Percentiles rank a stretch among this genome's conserved stretches.
Evolutionary conservation across 2,329 filamentous ascomycete species (phyloP).

Genomic region (Beauveria varroae): DNA sequence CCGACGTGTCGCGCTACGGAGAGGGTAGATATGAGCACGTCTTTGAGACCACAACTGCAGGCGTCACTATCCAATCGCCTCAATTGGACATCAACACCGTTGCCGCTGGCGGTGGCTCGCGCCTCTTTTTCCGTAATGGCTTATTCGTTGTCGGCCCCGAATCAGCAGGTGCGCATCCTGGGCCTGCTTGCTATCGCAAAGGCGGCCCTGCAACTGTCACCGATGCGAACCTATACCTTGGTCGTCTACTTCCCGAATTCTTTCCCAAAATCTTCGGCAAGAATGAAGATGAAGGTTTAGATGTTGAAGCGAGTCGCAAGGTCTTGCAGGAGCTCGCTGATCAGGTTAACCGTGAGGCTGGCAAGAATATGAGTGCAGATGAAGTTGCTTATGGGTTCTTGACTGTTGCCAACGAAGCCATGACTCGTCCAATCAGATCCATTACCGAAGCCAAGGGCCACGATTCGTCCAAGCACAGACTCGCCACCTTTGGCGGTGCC

Average conservation of each 20-base stretch:
- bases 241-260: slow-evolving; percentile 78
- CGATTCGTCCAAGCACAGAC: slow-evolving; percentile 80
- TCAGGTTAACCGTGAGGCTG: slow-evolving; percentile 69
- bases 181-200: slow-evolving; percentile 86
- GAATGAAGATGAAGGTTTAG: slow-evolving; percentile 74
- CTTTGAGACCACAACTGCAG: slow-evolving; percentile 88
- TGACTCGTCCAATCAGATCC: slow-evolving; percentile 84
- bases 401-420: slow-evolving; percentile 83
- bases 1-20: slow-evolving; percentile 82
- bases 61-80: slow-evolving; percentile 88
- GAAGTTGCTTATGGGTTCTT: slow-evolving; percentile 87
- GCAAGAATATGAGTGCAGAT: slow-evolving; percentile 65
- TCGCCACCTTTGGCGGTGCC: slow-evolving; percentile 87
- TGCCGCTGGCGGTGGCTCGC: slow-evolving; percentile 78
- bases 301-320: slow-evolving; percentile 65
- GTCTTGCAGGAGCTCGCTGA: slow-evolving; percentile 69
- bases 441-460: slow-evolving; percentile 89
- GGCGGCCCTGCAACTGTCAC: slow-evolving; percentile 87
- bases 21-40: slow-evolving; percentile 85
- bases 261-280: slow-evolving; percentile 94
- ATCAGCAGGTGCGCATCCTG: slow-evolving; percentile 81
- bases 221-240: slow-evolving; percentile 81
- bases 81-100: slow-evolving; percentile 95
- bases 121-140: slow-evolving; percentile 81
- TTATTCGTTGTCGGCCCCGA: slow-evolving; percentile 87